phyloP scores from a whole-genome alignment of 441 rosid species.

The Euphorbia celastroides region DNA sequence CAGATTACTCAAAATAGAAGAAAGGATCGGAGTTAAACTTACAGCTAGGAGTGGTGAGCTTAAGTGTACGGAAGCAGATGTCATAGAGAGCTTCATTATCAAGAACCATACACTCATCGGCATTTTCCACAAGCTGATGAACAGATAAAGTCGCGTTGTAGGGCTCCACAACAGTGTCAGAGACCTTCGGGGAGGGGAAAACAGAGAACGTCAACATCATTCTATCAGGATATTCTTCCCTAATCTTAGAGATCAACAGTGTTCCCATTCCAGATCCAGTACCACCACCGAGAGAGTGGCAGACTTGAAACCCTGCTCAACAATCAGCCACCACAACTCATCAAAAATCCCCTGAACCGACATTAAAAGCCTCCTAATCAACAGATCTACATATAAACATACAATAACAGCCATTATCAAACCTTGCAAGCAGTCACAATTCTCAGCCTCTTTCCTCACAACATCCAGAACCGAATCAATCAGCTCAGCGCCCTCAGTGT shows the following conservation, averaged over 20 bases:
- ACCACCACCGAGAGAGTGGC: slow-evolving; percentile 77
- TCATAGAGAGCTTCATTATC: slow-evolving; percentile 73
- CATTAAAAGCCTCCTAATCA: background rate
- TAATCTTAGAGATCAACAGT: slow-evolving; percentile 65
- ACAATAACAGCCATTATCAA: background rate
- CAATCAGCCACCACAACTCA: background rate
- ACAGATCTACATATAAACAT: background rate
- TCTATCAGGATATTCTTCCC: slow-evolving; percentile 75
- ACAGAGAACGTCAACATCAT: slow-evolving; percentile 83
- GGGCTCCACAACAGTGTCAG: slow-evolving; percentile 82
- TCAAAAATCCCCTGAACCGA: background rate
- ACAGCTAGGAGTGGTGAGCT: slow-evolving; percentile 80
- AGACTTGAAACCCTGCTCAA: slow-evolving; percentile 63
- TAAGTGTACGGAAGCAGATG: slow-evolving; percentile 74
- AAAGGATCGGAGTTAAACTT: slow-evolving; percentile 17
- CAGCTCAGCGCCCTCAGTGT: slow-evolving; percentile 54
- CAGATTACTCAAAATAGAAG: background rate
- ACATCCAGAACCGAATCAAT: slow-evolving; percentile 74
- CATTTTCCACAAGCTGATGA: slow-evolving; percentile 73
- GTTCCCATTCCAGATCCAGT: slow-evolving; percentile 89
- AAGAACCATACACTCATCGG: slow-evolving; percentile 83
- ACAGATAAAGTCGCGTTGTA: slow-evolving; percentile 73
- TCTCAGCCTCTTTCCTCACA: slow-evolving; percentile 55
- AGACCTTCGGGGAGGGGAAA: slow-evolving; percentile 73
- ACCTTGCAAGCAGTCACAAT: slow-evolving; percentile 52